Percentiles rank a stretch among this genome's conserved stretches.
phyloP scores from a whole-genome alignment of 2,329 filamentous ascomycete genomes.

The Capronia americana region DNA sequence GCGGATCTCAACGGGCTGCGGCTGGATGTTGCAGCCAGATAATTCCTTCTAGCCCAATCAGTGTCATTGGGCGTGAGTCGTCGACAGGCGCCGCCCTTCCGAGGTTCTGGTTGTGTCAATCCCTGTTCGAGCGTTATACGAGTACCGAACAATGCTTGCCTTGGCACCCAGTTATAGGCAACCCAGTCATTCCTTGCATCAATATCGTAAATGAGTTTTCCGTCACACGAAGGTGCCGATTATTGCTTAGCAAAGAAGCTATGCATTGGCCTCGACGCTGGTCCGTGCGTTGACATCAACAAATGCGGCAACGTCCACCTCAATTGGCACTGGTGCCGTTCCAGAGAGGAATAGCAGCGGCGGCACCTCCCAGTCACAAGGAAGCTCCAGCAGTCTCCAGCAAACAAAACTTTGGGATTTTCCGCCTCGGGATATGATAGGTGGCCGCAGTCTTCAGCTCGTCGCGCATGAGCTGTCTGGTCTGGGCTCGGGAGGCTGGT shows the following conservation, averaged over 20 bases:
- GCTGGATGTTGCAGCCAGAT: background rate
- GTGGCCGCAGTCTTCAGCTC: constrained; percentile 1
- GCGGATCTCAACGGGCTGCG: background rate
- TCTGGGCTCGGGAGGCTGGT: background rate
- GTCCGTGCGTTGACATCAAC: background rate
- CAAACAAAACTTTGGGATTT: constrained; percentile 15
- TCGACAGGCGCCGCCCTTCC: background rate
- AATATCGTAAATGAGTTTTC: background rate
- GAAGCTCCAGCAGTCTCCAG: no score
- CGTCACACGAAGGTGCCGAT: background rate
- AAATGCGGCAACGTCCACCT: background rate
- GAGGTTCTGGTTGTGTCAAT: background rate
- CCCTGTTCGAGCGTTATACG: background rate
- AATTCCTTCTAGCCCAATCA: background rate
- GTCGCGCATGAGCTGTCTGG: background rate
- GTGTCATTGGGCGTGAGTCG: no score
- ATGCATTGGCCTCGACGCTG: background rate
- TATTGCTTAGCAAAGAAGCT: background rate
- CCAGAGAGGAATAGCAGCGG: constrained; percentile 1
- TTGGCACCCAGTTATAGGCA: background rate
- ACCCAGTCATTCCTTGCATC: background rate
- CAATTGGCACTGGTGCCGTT: background rate
- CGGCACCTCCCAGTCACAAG: constrained; percentile 23
- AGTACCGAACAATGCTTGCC: background rate
- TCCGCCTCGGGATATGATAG: constrained; percentile 17